phyloP scores from a whole-genome alignment of 2,329 filamentous ascomycete genomes.

The Purpureocillium lavendulum region DNA sequence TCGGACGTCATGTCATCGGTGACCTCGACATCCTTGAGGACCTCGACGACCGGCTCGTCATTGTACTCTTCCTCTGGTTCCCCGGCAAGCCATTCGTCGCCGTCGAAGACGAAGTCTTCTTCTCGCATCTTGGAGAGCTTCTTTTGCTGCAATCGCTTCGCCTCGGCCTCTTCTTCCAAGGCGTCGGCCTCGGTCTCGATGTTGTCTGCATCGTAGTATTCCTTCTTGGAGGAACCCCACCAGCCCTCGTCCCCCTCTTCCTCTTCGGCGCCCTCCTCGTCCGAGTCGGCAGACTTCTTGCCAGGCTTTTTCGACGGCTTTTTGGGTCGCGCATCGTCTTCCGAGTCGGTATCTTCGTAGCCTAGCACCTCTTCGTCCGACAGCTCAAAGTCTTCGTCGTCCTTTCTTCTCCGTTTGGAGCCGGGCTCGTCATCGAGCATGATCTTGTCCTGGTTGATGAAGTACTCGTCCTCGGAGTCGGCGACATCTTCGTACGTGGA shows the following conservation, averaged over 20 bases:
- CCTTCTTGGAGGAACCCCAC: conserved; percentile 82
- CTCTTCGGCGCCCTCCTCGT: conserved; percentile 44
- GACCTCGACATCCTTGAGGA: conserved; percentile 77
- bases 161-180: conserved; percentile 86
- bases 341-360: conserved; percentile 35
- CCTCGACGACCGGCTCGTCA: conserved; percentile 66
- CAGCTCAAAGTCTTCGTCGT: conserved; percentile 58
- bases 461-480: conserved; percentile 91
- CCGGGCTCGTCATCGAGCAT: conserved; percentile 73
- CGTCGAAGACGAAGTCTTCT: conserved; percentile 88
- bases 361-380: conserved; percentile 56
- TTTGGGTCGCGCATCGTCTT: conserved; percentile 34
- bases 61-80: conserved; percentile 41
- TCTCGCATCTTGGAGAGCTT: conserved; percentile 83
- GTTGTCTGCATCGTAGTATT: conserved; percentile 86
- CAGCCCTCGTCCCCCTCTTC: conserved; percentile 56
- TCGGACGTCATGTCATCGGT: conserved; percentile 68
- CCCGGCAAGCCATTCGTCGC: conserved; percentile 69
- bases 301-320: conserved; percentile 13
- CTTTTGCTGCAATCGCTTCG: conserved; percentile 81
- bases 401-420: conserved; percentile 67
- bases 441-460: conserved; percentile 77
- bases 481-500: conserved; percentile 75
- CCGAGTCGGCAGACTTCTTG: conserved; percentile 21
- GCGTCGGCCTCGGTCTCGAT: conserved; percentile 60